A percentile compares a stretch with the other conserved stretches of the same genome.
Evolutionary conservation across 352 stramenopile species (phyloP).

Genomic region (Pythium periplocum): DNA sequence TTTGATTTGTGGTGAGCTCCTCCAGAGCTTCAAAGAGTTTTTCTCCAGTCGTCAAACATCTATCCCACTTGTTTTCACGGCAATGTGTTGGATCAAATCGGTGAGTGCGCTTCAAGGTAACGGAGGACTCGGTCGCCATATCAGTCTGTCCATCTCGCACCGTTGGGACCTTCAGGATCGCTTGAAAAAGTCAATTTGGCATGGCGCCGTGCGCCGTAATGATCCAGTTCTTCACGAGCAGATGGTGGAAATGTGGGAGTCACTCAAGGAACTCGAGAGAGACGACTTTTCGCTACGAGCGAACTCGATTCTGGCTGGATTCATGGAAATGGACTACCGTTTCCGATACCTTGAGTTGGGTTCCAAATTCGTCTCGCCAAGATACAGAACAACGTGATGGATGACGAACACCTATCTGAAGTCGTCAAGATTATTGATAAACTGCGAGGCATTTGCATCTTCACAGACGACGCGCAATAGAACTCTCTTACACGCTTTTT

Average conservation of each 20-base stretch:
- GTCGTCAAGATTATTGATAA: too few relatives aligned
- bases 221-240: conserved; percentile 12
- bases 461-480: too few relatives aligned
- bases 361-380: too few relatives aligned
- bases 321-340: conserved; percentile 19
- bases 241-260: not conserved
- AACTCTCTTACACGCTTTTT: too few relatives aligned
- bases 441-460: too few relatives aligned
- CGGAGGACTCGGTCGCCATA: not conserved
- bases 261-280: not conserved
- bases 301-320: conserved; percentile 22
- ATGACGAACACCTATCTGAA: too few relatives aligned
- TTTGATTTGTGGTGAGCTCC: conserved; percentile 13
- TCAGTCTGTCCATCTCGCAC: conserved; percentile 1
- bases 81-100: conserved; percentile 5
- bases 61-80: conserved; percentile 1
- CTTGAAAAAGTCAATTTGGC: not conserved
- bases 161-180: not conserved
- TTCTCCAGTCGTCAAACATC: not conserved
- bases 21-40: conserved; percentile 2
- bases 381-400: too few relatives aligned
- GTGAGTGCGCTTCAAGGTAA: conserved; percentile 4
- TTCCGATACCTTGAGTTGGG: conserved; percentile 21
- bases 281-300: conserved; percentile 13
- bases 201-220: conserved; percentile 8